Conservation (phyloP, 768 basidiomycete species). For the Tulasnella sp. region DNA sequence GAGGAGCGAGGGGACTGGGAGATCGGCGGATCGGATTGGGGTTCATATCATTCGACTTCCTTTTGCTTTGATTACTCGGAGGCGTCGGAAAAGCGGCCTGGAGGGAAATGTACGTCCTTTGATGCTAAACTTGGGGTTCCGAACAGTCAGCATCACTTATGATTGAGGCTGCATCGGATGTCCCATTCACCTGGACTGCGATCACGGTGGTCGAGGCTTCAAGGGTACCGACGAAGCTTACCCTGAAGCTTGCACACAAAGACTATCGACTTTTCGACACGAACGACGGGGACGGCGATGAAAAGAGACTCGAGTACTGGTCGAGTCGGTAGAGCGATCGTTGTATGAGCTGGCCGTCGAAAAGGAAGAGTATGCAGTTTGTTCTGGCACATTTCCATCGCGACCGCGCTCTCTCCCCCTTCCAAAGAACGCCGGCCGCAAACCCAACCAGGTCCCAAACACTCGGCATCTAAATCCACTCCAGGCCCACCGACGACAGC, state of each 20-base stretch:
- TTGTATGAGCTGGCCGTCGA: background rate
- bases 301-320: background rate
- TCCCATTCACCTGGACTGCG: slow-evolving; percentile 4
- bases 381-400: slow-evolving; percentile 9
- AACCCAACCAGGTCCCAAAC: background rate
- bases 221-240: slow-evolving; percentile 5
- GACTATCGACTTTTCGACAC: background rate
- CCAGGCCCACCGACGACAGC: background rate
- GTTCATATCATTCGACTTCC: background rate
- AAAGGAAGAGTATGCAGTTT: background rate
- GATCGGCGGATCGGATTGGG: slow-evolving; percentile 18
- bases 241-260: background rate
- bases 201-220: slow-evolving; percentile 3
- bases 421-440: slow-evolving; percentile 51
- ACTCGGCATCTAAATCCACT: slow-evolving; percentile 3
- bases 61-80: background rate
- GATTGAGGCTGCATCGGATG: background rate
- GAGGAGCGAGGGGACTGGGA: background rate
- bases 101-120: background rate
- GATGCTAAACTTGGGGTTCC: background rate
- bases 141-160: background rate
- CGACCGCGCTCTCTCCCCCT: slow-evolving; percentile 3
- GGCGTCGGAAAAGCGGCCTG: slow-evolving; percentile 1
- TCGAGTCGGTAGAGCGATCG: background rate
- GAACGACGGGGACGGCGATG: background rate